Evolutionary conservation across 331 rosid species (phyloP), one percentile per base, ranked within the genome.

Genomic region (Arachis monticola): DNA sequence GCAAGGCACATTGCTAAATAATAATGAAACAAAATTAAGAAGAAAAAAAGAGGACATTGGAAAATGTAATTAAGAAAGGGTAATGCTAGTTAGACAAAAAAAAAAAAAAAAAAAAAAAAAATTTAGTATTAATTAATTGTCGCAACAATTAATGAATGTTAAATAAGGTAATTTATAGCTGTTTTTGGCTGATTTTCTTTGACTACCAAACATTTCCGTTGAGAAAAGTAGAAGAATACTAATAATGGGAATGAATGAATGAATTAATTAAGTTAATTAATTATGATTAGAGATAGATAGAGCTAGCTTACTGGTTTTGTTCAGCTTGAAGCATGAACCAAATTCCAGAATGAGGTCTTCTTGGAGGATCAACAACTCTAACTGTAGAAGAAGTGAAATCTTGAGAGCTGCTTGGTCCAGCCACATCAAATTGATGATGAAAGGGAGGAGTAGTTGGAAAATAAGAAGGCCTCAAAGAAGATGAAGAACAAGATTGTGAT

Each of bases 321-420:
- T 93, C 89, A 13, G 97, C 99, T 89, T 87, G 96, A 5, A 95
- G 88, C 87, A 76, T 90, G 38, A 95, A 95, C 99, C 99, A 95
- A 42, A 95, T 83, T 81, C 99, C 99, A 6, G 99, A 95, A 75
- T 87, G 96, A 62, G 97, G 96, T 71, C 98, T 78, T 14, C 88
- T 74, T 2, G 99, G 99, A 86, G 97, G 98, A 79, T 87, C 89
- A 44, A 90, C 90, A 7, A 92, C 92, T 68, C 96, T 80, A 74
- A 81, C 57, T 3, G 41, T 2, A 1, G 41, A 38, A 38, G 41
- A 38, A 2, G 91, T 31, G 42, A 60, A 57, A 70, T 87, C 87
- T 4, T 52, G 58, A 55, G 90, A 81, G 84, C 88, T 88, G 84
- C 88, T 88, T 8, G 93, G 88, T 10, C 91, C 97, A 48, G 95